Evolutionary conservation across 306 rosid species (phyloP).

Genomic region (Vigna unguiculata): DNA sequence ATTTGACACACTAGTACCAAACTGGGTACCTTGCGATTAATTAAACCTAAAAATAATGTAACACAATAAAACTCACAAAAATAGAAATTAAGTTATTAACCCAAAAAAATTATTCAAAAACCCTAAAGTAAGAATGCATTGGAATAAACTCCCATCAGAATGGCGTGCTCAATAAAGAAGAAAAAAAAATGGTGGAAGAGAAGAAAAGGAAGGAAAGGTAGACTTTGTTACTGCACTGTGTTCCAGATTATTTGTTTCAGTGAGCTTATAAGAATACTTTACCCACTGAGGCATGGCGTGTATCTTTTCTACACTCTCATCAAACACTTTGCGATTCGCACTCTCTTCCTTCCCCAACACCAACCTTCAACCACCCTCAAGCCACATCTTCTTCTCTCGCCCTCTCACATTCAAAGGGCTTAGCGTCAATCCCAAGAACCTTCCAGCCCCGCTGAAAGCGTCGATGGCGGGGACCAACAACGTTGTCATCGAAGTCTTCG

Average conservation of each 20-base stretch:
- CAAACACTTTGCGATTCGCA: constrained; percentile 23
- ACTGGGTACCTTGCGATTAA: too few relatives aligned
- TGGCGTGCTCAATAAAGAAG: too few relatives aligned
- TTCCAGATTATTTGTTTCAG: not conserved
- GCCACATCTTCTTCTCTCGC: constrained; percentile 4
- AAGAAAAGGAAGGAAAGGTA: not conserved
- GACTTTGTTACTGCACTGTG: not conserved
- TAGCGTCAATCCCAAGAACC: not conserved
- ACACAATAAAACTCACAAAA: too few relatives aligned
- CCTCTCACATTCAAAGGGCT: constrained; percentile 15
- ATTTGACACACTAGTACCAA: too few relatives aligned
- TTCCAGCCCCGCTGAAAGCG: constrained; percentile 8
- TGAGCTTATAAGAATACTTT: not conserved
- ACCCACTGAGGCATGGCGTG: constrained; percentile 38
- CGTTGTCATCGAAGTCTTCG: constrained; percentile 59
- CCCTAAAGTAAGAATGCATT: too few relatives aligned
- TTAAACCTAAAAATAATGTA: too few relatives aligned
- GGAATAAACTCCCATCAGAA: too few relatives aligned
- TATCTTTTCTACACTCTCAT: not conserved
- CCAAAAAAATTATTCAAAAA: too few relatives aligned
- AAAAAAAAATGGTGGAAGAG: not conserved
- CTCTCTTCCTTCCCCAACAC: not conserved
- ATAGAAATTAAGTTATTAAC: too few relatives aligned
- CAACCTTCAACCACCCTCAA: not conserved
- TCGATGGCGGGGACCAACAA: constrained; percentile 57